Base-by-base conservation (phyloP, 2,329 filamentous ascomycete genomes). In the Clarireedia homoeocarpa region DNA sequence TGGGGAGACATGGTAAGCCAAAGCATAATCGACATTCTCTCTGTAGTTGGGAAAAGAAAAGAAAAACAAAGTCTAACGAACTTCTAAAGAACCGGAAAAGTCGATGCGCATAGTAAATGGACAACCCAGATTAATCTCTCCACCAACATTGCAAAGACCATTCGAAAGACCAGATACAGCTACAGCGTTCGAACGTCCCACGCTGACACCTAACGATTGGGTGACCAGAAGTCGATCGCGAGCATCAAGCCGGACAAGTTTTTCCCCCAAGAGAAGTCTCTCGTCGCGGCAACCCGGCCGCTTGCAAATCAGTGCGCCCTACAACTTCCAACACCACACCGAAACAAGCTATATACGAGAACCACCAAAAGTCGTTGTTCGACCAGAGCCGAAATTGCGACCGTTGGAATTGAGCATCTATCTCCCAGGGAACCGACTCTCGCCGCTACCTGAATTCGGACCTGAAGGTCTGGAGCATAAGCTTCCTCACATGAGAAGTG, bases 351-450 rank as follows among this genome's bases (percentile, higher is more conserved):
- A 36, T 42, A 47, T 55, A 26, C 17, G 53, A 17, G 53, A 55
- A 26, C 53, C 53, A 5, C 26, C 42, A 71, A 77, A 54, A 78
- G 77, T 17, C 73, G 72, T 48, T 71, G 59, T 47, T 55, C 55
- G 34, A 57, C 60, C 49, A 66, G 65, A 55, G 65, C 63, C 38
- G 44, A 61, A 30, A 5, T 82, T 82, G 60, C 75, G 75, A 40
- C 80, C 80, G 2, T 73, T 84, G 27, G 76, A 85, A 68, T 69
- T 84, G 58, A 80, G 76, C 68, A 78, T 84, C 53, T 76, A 79
- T 60, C 63, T 70, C 59, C 70, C 72, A 12, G 66, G 75, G 49
- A 73, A 74, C 49, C 71, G 70, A 52, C 70, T 82, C 15, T 84
- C 82, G n/a, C 78, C 82, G 0, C 73, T 84, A 36, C 75, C 81